Evolutionary conservation across 768 basidiomycete genomes (phyloP).

Genomic region (Boletales sp.): DNA sequence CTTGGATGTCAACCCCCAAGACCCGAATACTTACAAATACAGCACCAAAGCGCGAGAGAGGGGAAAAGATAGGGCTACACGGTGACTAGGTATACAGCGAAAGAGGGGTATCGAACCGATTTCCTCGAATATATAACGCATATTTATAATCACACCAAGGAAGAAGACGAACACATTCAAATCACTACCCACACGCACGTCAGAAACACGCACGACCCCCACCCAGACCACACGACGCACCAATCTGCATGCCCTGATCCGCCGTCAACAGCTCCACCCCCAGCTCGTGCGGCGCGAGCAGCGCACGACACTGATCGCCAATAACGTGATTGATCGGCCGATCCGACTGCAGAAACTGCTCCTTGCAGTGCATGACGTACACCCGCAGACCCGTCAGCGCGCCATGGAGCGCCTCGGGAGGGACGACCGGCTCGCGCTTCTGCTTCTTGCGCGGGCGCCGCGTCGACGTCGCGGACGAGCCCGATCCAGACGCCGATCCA

Average conservation of each 20-base stretch:
- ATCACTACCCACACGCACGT: conserved; percentile 29
- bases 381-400: conserved; percentile 59
- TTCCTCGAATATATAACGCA: conserved; percentile 3
- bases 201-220: neutral
- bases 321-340: conserved; percentile 64
- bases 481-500: neutral
- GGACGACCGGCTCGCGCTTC: conserved; percentile 27
- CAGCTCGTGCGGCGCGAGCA: conserved; percentile 58
- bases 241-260: conserved; percentile 77
- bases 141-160: conserved; percentile 5
- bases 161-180: conserved; percentile 18
- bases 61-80: conserved; percentile 35
- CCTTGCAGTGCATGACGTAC: conserved; percentile 89
- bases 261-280: conserved; percentile 70
- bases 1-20: too few relatives aligned
- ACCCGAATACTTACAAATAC: neutral
- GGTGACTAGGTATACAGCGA: conserved; percentile 33
- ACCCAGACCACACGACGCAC: conserved; percentile 41
- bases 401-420: conserved; percentile 45
- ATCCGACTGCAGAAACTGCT: conserved; percentile 47
- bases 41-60: neutral
- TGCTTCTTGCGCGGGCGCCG: conserved; percentile 35
- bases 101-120: conserved; percentile 16
- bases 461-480: neutral
- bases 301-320: conserved; percentile 61